A percentile compares a stretch with the other conserved stretches of the same genome.
These are phyloP conservation scores for Venturia oleaginea DNA, from an alignment of 2,329 filamentous ascomycete genomes.

Conservation along the genomic window DNA sequence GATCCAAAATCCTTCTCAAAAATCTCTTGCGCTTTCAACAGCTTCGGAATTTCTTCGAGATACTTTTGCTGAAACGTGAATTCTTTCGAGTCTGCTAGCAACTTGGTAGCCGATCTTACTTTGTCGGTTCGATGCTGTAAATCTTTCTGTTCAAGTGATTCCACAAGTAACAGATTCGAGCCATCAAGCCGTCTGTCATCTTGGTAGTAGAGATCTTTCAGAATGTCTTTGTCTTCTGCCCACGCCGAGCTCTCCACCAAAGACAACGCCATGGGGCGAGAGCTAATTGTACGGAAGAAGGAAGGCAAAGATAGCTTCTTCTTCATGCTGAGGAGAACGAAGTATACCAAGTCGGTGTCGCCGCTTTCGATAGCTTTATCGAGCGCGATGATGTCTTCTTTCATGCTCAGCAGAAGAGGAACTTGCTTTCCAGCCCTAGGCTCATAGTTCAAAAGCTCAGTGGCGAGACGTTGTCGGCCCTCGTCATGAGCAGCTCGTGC, in stretches of 20 bases:
- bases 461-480: constrained; percentile 79
- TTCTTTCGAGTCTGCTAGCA: constrained; percentile 78
- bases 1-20: constrained; percentile 70
- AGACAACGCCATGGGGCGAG: constrained; percentile 73
- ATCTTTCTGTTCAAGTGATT: constrained; percentile 63
- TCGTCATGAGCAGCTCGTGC: constrained; percentile 90
- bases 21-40: constrained; percentile 77
- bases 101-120: constrained; percentile 72
- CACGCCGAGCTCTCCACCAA: constrained; percentile 78
- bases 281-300: constrained; percentile 89
- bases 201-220: constrained; percentile 97
- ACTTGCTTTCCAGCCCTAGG: constrained; percentile 94
- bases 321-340: constrained; percentile 78
- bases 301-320: constrained; percentile 81
- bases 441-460: constrained; percentile 84
- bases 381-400: constrained; percentile 87
- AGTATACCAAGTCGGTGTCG: constrained; percentile 87
- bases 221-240: constrained; percentile 67
- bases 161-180: constrained; percentile 74
- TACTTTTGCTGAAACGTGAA: constrained; percentile 62
- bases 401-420: constrained; percentile 84
- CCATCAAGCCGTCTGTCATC: constrained; percentile 87
- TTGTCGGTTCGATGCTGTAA: constrained; percentile 66
- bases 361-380: constrained; percentile 96
- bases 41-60: constrained; percentile 68